phyloP scores from a whole-genome alignment of 1,284 basidiomycete genomes.

The Austroboletus niveus region DNA sequence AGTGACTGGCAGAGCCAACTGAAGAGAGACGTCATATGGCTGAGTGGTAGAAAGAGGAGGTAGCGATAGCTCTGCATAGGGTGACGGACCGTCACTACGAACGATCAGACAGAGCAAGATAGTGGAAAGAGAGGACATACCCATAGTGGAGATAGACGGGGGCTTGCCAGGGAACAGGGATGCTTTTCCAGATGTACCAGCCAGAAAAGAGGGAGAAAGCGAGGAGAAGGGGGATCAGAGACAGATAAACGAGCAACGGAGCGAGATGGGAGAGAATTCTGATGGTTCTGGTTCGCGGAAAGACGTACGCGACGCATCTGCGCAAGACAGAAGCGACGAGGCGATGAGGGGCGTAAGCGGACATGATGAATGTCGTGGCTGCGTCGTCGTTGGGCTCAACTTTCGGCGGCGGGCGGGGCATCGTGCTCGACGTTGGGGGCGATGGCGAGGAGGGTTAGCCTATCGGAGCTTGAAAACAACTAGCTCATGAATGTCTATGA shows the following conservation, averaged over 20 bases:
- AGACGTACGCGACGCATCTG: conserved; percentile 12
- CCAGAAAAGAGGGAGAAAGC: conserved; percentile 63
- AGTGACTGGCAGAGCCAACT: conserved; percentile 63
- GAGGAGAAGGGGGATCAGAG: conserved; percentile 60
- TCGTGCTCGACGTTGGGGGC: conserved; percentile 13
- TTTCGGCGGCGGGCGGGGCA: conserved; percentile 29
- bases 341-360: conserved; percentile 1
- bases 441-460: background rate
- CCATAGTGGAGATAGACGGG: conserved; percentile 74
- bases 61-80: conserved; percentile 56
- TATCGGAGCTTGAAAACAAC: conserved; percentile 25
- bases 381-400: conserved; percentile 16
- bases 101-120: conserved; percentile 4
- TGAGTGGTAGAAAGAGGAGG: conserved; percentile 55
- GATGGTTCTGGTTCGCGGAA: conserved; percentile 49
- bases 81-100: conserved; percentile 56
- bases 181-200: conserved; percentile 66
- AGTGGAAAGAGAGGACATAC: conserved; percentile 39
- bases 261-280: conserved; percentile 53
- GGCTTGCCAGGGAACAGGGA: conserved; percentile 64
- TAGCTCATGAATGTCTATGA: conserved; percentile 30
- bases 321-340: conserved; percentile 1
- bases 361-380: background rate
- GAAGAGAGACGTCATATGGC: conserved; percentile 67
- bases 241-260: conserved; percentile 56